Conservation (phyloP, 1,139 yeast genomes). For the Entelexis sorbosivorans region DNA sequence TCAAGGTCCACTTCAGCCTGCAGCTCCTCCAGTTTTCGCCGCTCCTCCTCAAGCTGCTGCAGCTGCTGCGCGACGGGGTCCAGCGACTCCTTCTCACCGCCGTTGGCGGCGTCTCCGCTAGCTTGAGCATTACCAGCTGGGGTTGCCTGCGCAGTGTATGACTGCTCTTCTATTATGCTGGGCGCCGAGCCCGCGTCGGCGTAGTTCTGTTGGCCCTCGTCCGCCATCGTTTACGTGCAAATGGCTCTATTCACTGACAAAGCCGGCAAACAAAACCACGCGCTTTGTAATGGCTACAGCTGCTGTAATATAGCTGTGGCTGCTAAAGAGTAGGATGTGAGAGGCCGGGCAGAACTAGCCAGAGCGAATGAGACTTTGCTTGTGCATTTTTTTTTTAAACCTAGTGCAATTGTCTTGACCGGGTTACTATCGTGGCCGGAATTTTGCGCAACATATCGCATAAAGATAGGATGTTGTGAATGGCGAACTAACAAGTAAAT, state of each 20-base stretch:
- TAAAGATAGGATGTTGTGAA: too few species aligned
- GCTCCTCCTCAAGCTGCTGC: constrained; percentile 43
- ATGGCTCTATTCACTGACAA: constrained; percentile 1
- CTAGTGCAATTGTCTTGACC: too few species aligned
- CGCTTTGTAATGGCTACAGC: background rate
- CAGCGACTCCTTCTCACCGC: background rate
- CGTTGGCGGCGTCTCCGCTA: background rate
- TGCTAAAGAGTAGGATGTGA: too few species aligned
- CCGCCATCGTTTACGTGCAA: constrained; percentile 1
- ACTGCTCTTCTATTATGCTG: background rate
- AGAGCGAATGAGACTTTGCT: too few species aligned
- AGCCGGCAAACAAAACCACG: background rate
- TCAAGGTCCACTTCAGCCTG: constrained; percentile 42
- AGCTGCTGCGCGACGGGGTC: constrained; percentile 23
- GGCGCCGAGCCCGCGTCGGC: background rate
- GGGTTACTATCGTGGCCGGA: too few species aligned
- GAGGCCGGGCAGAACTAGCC: too few species aligned
- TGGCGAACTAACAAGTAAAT: too few species aligned
- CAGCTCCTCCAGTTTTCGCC: constrained; percentile 42
- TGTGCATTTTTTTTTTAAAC: too few species aligned
- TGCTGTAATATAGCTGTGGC: too few species aligned
- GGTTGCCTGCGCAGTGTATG: background rate
- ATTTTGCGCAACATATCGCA: too few species aligned
- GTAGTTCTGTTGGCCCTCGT: background rate
- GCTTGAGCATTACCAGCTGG: background rate